Evolutionary conservation across 176 grass and related monocot species (phyloP), one percentile per base, ranked within the genome.

Genomic region (Panicum miliaceum): DNA sequence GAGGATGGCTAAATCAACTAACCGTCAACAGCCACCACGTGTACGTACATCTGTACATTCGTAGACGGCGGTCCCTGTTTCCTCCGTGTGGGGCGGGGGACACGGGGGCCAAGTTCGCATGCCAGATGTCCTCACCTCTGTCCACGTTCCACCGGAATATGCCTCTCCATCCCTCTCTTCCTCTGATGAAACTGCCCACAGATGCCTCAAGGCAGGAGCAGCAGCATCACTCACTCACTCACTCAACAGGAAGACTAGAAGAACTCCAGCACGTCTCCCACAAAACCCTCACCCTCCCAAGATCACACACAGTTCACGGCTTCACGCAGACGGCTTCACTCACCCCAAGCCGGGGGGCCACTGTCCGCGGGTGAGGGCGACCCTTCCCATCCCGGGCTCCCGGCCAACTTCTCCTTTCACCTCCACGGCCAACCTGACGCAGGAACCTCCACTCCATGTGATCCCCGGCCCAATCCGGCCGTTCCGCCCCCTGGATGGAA

Each of bases 391-490:
- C 29, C 29, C 29, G 29, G 29, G 29, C 29, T 32, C 29, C 78
- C 69, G 27, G 78, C 50, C 71, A 76, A 26, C 20, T 26, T 18
- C 63, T 47, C 47, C 61, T 19, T 47, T 82, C 85, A 50, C 19
- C 62, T 75, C 70, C 78, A 81, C 47, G 20, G 48, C 8, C 8
- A 25, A 58, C 20, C 47, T 82, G 61, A 75, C 38, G 61, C 58
- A n/a, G 7, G 57, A 64, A 57, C 5, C 34, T 75, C 84, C 77
- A 8, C 34, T 75, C 84, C 77, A 81, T 81, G 68, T 23, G 14
- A 79, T 73, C 27, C 34, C 22, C 8, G 53, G 13, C 34, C 32
- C 46, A 56, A 76, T 53, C 61, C 32, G 10, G 18, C 71, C 35
- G 45, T 47, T 11, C 2, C 7, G 8, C 22, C 1, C 3, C 4